phyloP scores from a whole-genome alignment of 805 yeast genomes.

The Lipomyces oligophaga region DNA sequence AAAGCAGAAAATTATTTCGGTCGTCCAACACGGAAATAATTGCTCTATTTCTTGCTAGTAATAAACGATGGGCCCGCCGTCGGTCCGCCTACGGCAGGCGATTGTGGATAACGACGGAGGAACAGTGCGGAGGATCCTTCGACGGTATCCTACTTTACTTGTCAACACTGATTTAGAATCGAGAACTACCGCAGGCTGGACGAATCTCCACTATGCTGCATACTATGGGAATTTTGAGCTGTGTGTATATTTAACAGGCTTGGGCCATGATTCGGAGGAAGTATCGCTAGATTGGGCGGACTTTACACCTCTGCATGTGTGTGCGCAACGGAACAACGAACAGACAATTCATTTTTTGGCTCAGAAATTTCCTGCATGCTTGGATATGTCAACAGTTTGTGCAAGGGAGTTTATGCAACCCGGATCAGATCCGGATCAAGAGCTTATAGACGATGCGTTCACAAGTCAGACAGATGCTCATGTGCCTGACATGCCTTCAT shows the following conservation, averaged over 20 bases:
- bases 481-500: too few species aligned
- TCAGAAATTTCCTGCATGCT: conserved; percentile 55
- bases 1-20: too few species aligned
- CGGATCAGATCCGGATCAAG: too few species aligned
- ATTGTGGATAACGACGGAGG: conserved; percentile 58
- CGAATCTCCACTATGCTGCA: conserved; percentile 76
- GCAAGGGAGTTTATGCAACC: too few species aligned
- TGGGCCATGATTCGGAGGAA: conserved; percentile 55
- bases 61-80: conserved; percentile 64
- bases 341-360: conserved; percentile 71
- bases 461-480: background rate
- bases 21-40: too few species aligned
- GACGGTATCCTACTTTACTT: conserved; percentile 63
- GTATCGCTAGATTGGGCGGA: conserved; percentile 50
- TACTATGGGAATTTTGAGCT: conserved; percentile 66
- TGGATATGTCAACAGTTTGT: conserved; percentile 65
- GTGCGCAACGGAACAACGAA: conserved; percentile 59
- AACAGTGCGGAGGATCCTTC: conserved; percentile 61
- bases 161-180: conserved; percentile 52
- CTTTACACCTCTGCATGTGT: conserved; percentile 67
- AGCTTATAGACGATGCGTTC: too few species aligned
- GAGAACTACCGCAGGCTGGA: conserved; percentile 67
- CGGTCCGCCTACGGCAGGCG: conserved; percentile 63
- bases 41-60: too few species aligned
- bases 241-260: conserved; percentile 52